phyloP scores from a whole-genome alignment of 208 protist genomes.

The Leptomonas pyrrhocoris region DNA sequence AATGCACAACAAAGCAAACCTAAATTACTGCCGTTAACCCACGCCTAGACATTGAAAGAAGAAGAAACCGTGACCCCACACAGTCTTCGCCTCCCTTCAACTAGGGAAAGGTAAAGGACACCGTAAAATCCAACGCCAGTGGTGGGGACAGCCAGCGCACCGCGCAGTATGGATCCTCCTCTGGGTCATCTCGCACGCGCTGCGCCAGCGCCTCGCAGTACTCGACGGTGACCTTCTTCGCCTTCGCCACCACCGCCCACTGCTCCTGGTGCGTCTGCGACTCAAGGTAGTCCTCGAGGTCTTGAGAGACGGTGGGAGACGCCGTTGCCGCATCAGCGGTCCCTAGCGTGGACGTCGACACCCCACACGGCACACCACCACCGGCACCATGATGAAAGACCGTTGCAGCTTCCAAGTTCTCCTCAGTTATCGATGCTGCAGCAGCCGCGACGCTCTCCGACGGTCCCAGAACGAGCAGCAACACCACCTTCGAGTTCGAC shows the following conservation, averaged over 20 bases:
- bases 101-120: conserved; percentile 29
- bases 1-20: too few relatives aligned
- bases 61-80: background rate
- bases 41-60: background rate
- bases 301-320: conserved; percentile 11
- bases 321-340: background rate
- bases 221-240: conserved; percentile 48
- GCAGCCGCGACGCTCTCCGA: conserved; percentile 17
- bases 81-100: background rate
- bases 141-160: conserved; percentile 37
- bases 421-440: background rate
- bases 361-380: background rate
- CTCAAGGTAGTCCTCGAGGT: conserved; percentile 1
- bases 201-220: conserved; percentile 55
- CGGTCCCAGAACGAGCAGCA: conserved; percentile 37
- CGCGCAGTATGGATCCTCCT: conserved; percentile 51
- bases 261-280: conserved; percentile 18
- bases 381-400: background rate
- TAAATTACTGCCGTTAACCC: too few relatives aligned
- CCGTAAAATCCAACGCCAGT: conserved; percentile 16
- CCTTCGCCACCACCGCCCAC: conserved; percentile 48
- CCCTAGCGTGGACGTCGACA: background rate
- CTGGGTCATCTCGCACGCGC: conserved; percentile 34
- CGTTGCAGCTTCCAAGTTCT: background rate
- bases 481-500: conserved; percentile 58